A percentile compares a stretch with the other conserved stretches of the same genome.
phyloP scores from a whole-genome alignment of 2,329 filamentous ascomycete species.

The Didymella arachidicola region DNA sequence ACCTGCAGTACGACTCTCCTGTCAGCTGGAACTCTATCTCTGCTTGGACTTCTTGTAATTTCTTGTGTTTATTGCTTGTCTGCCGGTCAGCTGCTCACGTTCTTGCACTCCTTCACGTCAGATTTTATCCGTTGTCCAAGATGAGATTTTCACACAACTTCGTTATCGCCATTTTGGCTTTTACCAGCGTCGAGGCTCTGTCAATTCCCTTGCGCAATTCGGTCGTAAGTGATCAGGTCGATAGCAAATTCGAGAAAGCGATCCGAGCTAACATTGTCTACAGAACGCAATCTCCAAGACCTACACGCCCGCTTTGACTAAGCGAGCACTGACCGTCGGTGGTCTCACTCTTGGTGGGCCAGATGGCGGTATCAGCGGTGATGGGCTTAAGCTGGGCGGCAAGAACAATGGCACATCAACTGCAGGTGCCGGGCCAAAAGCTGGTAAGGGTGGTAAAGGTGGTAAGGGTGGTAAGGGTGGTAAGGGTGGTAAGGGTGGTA shows the following conservation, averaged over 20 bases:
- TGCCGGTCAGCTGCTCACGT: constrained; percentile 16
- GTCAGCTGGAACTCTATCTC: constrained; percentile 23
- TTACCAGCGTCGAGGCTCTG: constrained; percentile 34
- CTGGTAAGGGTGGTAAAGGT: constrained; percentile 3
- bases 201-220: constrained; percentile 29
- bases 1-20: constrained; percentile 1
- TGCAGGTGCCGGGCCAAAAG: constrained; percentile 7
- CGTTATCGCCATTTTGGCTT: constrained; percentile 30
- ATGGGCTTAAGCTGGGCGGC: constrained; percentile 34
- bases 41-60: constrained; percentile 15
- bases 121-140: constrained; percentile 8
- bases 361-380: constrained; percentile 38
- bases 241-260: not conserved
- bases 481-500: constrained; percentile 5
- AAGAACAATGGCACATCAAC: constrained; percentile 23
- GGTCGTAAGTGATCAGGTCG: constrained; percentile 28
- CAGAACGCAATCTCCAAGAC: constrained; percentile 18
- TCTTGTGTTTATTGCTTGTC: constrained; percentile 21
- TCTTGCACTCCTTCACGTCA: not conserved
- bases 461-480: too few species aligned
- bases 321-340: constrained; percentile 32
- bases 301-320: constrained; percentile 1
- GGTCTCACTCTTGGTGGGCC: constrained; percentile 43
- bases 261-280: not conserved
- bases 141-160: constrained; percentile 38